Percentiles rank a stretch among this genome's conserved stretches.
Conservation (phyloP, 305 asterid species). For the Fraxinus dipetala region DNA sequence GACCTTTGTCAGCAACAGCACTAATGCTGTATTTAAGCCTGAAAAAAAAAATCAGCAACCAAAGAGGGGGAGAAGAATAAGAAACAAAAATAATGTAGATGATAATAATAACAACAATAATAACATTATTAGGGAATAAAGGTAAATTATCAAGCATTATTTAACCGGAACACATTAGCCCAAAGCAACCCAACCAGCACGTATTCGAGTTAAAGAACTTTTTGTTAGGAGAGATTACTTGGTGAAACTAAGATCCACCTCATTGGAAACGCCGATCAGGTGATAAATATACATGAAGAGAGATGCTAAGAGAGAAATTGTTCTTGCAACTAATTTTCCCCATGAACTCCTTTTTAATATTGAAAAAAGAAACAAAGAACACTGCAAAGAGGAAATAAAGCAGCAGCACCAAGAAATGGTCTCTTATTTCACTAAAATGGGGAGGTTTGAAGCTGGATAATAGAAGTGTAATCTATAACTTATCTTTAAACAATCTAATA, state of each 20-base stretch:
- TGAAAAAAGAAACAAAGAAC: neutral
- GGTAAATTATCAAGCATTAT: neutral
- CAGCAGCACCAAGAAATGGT: neutral
- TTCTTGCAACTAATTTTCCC: neutral
- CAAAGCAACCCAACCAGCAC: neutral
- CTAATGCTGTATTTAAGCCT: constrained; percentile 94
- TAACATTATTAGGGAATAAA: neutral
- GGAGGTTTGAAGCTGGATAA: neutral
- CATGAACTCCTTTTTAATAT: neutral
- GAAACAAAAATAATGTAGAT: constrained; percentile 11
- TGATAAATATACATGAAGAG: neutral
- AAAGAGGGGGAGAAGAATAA: constrained; percentile 16
- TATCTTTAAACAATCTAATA: neutral
- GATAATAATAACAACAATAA: neutral
- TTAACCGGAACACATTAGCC: neutral
- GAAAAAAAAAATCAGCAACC: constrained; percentile 23
- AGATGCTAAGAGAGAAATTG: neutral
- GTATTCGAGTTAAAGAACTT: neutral
- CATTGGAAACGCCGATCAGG: neutral
- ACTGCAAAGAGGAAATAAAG: neutral
- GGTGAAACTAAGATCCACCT: neutral
- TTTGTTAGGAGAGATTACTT: neutral
- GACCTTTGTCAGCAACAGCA: constrained; percentile 95
- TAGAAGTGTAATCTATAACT: neutral
- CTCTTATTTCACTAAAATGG: neutral